These are phyloP conservation scores for Populus deltoides DNA, from an alignment of 345 rosid genomes.

Conservation along the genomic window DNA sequence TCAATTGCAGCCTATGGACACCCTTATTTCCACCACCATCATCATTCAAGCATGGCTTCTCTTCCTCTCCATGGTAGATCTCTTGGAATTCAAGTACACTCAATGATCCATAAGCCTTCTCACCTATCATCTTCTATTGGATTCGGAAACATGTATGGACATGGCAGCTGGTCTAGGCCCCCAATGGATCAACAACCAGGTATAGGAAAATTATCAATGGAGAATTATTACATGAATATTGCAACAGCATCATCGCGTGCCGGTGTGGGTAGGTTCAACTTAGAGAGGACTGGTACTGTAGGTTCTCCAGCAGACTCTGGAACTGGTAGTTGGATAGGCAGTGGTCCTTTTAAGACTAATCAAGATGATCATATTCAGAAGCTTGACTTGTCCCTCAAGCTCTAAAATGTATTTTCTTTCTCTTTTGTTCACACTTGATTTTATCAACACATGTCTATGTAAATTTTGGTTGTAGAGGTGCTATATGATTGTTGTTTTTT, in stretches of 20 bases:
- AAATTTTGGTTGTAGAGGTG: conserved; percentile 15
- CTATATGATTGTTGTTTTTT: too few species aligned
- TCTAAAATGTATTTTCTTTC: conserved; percentile 26
- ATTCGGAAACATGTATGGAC: conserved; percentile 28
- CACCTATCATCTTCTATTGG: conserved; percentile 31
- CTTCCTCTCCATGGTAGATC: conserved; percentile 52
- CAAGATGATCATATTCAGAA: conserved; percentile 52
- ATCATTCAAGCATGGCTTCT: conserved; percentile 43
- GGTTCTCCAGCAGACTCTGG: conserved; percentile 28
- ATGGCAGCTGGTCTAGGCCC: conserved; percentile 46
- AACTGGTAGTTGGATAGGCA: conserved; percentile 26
- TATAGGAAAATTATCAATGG: conserved; percentile 45
- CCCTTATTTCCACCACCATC: conserved; percentile 40
- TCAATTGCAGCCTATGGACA: conserved; percentile 43
- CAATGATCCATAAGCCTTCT: conserved; percentile 53
- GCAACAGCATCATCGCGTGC: conserved; percentile 21
- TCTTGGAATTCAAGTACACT: conserved; percentile 62
- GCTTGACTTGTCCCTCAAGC: conserved; percentile 72
- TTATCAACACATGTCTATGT: conserved; percentile 15
- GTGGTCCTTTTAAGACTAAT: conserved; percentile 22
- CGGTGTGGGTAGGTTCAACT: conserved; percentile 40
- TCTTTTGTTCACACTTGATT: neutral
- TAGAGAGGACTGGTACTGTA: conserved; percentile 19
- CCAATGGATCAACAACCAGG: conserved; percentile 54
- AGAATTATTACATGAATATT: conserved; percentile 15